These are phyloP conservation scores for Thermothielavioides terrestris DNA, from an alignment of 495 filamentous ascomycete species.

Conservation along the genomic window DNA sequence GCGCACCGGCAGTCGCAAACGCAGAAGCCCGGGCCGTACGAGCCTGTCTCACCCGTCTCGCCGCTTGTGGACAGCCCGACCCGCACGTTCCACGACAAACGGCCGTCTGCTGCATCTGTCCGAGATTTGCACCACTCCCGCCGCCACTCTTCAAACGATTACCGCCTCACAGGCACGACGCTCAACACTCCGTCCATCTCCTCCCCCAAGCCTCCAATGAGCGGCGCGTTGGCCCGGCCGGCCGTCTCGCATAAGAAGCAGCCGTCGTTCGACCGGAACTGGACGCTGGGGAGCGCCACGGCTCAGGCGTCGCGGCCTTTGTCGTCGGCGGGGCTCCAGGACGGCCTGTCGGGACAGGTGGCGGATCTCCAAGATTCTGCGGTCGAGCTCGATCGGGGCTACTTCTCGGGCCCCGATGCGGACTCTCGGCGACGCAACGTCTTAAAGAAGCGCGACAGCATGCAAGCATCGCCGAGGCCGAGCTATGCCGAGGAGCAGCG, in stretches of 20 bases:
- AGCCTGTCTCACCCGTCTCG: constrained; percentile 35
- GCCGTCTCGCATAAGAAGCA: constrained; percentile 60
- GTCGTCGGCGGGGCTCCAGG: constrained; percentile 42
- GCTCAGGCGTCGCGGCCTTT: constrained; percentile 22
- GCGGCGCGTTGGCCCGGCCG: constrained; percentile 29
- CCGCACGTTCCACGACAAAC: constrained; percentile 38
- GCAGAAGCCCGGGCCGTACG: constrained; percentile 30
- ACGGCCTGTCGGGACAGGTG: constrained; percentile 24
- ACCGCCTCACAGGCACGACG: constrained; percentile 35
- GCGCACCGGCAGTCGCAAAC: constrained; percentile 38
- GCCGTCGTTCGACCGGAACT: constrained; percentile 81
- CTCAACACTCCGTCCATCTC: constrained; percentile 14
- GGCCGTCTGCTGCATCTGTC: constrained; percentile 74
- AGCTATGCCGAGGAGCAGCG: constrained; percentile 67
- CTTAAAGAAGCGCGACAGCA: constrained; percentile 67
- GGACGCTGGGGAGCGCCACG: constrained; percentile 62
- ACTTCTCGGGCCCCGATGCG: constrained; percentile 83
- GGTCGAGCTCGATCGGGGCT: constrained; percentile 74
- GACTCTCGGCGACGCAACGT: constrained; percentile 69
- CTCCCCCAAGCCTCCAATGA: constrained; percentile 27
- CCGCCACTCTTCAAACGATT: constrained; percentile 81
- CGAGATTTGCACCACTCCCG: constrained; percentile 78
- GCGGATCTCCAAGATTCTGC: constrained; percentile 31
- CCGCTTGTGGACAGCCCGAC: constrained; percentile 49
- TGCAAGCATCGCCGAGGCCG: constrained; percentile 43